These are phyloP conservation scores for Rhynchospora tenuis DNA, from an alignment of 176 grass and related monocot genomes.

Conservation along the genomic window DNA sequence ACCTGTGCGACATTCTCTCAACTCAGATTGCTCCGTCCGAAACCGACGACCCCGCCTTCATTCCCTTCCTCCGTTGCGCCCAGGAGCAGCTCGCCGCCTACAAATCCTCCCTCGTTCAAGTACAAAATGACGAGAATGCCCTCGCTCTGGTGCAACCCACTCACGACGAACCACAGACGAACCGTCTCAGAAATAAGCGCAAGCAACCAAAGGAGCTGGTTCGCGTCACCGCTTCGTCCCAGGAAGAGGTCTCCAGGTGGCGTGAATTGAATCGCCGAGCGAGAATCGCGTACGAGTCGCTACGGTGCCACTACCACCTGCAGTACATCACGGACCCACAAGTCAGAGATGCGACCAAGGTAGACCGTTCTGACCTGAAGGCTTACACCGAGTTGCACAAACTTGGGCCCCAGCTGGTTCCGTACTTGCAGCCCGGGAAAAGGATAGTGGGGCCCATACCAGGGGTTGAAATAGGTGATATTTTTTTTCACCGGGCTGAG, in stretches of 20 bases:
- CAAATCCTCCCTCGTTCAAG: neutral
- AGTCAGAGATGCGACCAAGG: neutral
- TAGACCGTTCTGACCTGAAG: neutral
- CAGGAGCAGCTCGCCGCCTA: neutral
- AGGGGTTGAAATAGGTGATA: slow-evolving; percentile 17
- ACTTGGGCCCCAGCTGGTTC: neutral
- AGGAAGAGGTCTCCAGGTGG: neutral
- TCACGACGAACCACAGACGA: neutral
- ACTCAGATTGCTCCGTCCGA: neutral
- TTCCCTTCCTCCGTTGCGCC: neutral
- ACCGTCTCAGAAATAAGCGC: neutral
- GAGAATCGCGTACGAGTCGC: neutral
- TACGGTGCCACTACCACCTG: neutral
- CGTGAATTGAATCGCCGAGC: neutral
- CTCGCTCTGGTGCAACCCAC: neutral
- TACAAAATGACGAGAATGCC: neutral
- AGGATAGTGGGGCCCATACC: neutral
- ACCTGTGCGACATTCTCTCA: neutral
- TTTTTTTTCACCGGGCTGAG: slow-evolving; percentile 31
- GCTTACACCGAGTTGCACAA: neutral
- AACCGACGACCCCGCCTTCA: neutral
- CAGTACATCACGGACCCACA: neutral
- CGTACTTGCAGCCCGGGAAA: neutral
- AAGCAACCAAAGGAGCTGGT: neutral
- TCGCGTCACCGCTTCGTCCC: neutral